Base-by-base conservation (phyloP, 176 grass and related monocot species). In the Eremochloa ophiuroides region DNA sequence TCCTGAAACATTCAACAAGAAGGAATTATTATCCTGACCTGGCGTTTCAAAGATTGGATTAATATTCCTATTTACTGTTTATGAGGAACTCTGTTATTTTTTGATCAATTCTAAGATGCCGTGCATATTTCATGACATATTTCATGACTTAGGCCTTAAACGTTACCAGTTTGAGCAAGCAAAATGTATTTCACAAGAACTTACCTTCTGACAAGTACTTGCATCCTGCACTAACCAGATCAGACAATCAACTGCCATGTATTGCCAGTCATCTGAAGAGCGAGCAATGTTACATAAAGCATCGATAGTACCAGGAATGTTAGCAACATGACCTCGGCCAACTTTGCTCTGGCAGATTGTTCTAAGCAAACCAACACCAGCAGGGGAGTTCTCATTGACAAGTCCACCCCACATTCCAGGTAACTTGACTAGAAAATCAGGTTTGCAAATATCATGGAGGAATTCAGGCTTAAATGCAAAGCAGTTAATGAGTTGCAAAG, bases 241-340 rank as follows among this genome's bases (percentile, higher is more conserved):
- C 73, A 99, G 87, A 84, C 96, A 99, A 88, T 95, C 96, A 82
- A 99, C 87, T 74, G 96, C 96, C 96, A 99, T 99, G 81, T 91
- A 95, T 46, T 99, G 96, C 96, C 96, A 99, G 79, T 99, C 96
- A 95, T 99, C 96, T 66, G 96, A 95, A 74, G 96, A 99, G 17
- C 91, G 84, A 46, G 96, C 96, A 74, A 99, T 99, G 84, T 99
- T 99, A 81, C 96, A 99, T 42, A 99, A 75, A 76, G 96, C 85
- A 28, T 99, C 96, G 28, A 95, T 84, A 53, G 88, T 80, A 88
- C 77, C 87, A 80, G 88, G 25, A 84, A 92, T 89, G 74, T 85
- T 93, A 74, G 93, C 91, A 78, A 99, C 91, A 71, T 92, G 82
- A 72, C 82, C 89, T 69, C 93, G 82, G 13, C 96, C 96, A 65